Evolutionary conservation across 345 rosid genomes (phyloP).

Genomic region (Dipteronia dyeriana): DNA sequence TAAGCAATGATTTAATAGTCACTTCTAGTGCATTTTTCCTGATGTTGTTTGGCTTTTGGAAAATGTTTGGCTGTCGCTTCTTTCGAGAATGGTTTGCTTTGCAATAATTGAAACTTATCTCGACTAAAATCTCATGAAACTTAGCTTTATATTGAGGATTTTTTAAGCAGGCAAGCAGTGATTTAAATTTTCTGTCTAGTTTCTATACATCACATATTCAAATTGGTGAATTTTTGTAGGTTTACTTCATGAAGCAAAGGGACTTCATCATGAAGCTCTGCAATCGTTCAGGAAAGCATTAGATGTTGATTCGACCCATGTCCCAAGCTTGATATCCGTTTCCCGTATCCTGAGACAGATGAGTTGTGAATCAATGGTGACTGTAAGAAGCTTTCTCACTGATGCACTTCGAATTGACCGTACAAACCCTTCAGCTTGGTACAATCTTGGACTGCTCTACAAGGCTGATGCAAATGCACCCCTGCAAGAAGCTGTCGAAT

Average conservation of each 20-base stretch:
- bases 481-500: slow-evolving; percentile 51
- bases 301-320: slow-evolving; percentile 54
- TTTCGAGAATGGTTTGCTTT: neutral
- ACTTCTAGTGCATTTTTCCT: neutral
- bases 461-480: slow-evolving; percentile 40
- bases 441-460: slow-evolving; percentile 59
- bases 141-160: neutral
- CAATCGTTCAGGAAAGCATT: slow-evolving; percentile 48
- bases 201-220: neutral
- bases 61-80: too few relatives aligned
- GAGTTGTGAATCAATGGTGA: slow-evolving; percentile 35
- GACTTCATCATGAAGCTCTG: slow-evolving; percentile 52
- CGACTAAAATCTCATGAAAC: neutral
- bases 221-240: slow-evolving; percentile 36
- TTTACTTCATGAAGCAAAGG: slow-evolving; percentile 44
- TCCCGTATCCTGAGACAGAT: slow-evolving; percentile 49
- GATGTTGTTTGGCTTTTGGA: too few relatives aligned
- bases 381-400: slow-evolving; percentile 49
- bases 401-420: slow-evolving; percentile 56
- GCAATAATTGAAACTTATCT: neutral
- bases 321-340: slow-evolving; percentile 57
- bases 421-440: slow-evolving; percentile 60
- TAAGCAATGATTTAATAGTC: neutral
- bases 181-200: neutral
- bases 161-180: neutral